These are phyloP conservation scores for Sonneratia alba DNA, from an alignment of 345 rosid species.

Conservation along the genomic window DNA sequence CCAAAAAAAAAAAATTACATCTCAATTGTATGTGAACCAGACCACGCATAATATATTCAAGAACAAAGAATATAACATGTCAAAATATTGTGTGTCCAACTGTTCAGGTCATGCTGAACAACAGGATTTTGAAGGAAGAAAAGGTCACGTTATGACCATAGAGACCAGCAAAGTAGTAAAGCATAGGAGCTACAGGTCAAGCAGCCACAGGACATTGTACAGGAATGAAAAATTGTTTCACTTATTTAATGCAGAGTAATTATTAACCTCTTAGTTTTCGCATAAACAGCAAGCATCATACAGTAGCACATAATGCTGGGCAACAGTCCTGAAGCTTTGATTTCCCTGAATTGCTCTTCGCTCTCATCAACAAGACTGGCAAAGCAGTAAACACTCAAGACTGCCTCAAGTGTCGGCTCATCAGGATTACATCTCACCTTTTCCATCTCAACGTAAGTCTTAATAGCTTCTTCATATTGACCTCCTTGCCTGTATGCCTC, in stretches of 20 bases:
- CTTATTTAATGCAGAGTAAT: slow-evolving; percentile 2
- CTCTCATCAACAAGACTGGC: slow-evolving; percentile 90
- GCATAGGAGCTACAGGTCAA: neutral
- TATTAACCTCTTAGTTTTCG: slow-evolving; percentile 66
- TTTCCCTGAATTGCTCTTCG: slow-evolving; percentile 84
- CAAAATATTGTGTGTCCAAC: neutral
- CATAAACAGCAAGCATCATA: slow-evolving; percentile 90
- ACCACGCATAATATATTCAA: neutral
- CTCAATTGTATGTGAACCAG: neutral
- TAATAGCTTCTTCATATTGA: slow-evolving; percentile 83
- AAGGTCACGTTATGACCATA: neutral
- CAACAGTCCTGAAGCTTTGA: slow-evolving; percentile 62
- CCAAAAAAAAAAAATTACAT: neutral
- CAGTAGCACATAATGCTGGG: slow-evolving; percentile 90
- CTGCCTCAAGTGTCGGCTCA: slow-evolving; percentile 88
- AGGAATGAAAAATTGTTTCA: neutral
- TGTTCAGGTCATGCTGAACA: neutral
- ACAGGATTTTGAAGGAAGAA: neutral
- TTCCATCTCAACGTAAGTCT: slow-evolving; percentile 82
- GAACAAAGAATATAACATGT: neutral
- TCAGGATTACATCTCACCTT: slow-evolving; percentile 69
- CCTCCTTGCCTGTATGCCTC: slow-evolving; percentile 92
- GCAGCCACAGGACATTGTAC: slow-evolving; percentile 1
- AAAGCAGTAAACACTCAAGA: slow-evolving; percentile 66
- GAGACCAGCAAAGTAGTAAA: neutral